Conservation (phyloP, 331 rosid species). For the Acacia concinna region DNA sequence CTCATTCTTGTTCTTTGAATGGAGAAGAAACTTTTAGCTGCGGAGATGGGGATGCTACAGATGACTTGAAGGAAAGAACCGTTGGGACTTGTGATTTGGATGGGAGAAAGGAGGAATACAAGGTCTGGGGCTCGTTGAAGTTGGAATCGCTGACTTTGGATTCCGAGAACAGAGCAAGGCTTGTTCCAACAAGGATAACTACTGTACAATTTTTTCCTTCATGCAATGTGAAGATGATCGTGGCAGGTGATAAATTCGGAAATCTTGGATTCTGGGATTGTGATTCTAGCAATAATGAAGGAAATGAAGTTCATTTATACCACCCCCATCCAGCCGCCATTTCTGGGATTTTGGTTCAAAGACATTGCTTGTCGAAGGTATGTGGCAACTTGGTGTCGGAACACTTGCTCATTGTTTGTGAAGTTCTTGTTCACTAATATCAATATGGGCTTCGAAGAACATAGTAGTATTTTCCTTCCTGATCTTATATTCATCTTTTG, state of each 20-base stretch:
- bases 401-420: neutral
- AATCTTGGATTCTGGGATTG: conserved; percentile 83
- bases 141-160: conserved; percentile 59
- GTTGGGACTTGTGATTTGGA: neutral
- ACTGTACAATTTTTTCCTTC: conserved; percentile 60
- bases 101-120: neutral
- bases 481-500: neutral
- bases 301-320: conserved; percentile 51
- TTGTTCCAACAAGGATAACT: conserved; percentile 70
- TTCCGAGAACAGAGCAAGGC: conserved; percentile 60
- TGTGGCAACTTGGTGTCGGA: conserved; percentile 1
- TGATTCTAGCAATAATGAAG: conserved; percentile 36
- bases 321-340: conserved; percentile 67
- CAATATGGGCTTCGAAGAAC: neutral
- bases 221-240: conserved; percentile 47
- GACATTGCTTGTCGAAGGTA: conserved; percentile 69
- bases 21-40: conserved; percentile 12
- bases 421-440: neutral
- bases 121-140: conserved; percentile 32
- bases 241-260: conserved; percentile 74
- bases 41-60: neutral
- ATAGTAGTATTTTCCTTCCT: neutral
- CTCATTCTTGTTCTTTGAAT: neutral
- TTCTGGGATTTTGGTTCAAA: conserved; percentile 71
- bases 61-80: neutral